Conservation (phyloP, 1,284 basidiomycete species). For the Cryptococcus wingfieldii region DNA sequence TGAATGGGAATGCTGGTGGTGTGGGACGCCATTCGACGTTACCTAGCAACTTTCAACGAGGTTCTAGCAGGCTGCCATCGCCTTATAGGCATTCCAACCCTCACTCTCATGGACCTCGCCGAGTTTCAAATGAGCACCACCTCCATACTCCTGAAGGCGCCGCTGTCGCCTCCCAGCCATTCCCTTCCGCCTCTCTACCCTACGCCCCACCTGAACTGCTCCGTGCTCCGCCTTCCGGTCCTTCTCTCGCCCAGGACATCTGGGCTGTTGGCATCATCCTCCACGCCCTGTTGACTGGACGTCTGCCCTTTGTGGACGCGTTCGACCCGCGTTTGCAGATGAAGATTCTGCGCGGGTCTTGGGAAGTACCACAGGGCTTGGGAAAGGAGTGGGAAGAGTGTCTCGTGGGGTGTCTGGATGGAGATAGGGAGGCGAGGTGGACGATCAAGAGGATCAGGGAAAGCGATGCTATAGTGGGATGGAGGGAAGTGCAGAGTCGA, state of each 20-base stretch:
- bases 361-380: constrained; percentile 53
- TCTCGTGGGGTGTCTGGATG: constrained; percentile 68
- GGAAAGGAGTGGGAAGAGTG: constrained; percentile 68
- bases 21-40: constrained; percentile 11
- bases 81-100: constrained; percentile 5
- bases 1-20: neutral
- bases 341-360: constrained; percentile 79
- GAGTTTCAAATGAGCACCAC: constrained; percentile 5
- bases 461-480: constrained; percentile 73
- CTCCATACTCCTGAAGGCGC: constrained; percentile 1
- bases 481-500: constrained; percentile 53
- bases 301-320: constrained; percentile 75
- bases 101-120: constrained; percentile 6
- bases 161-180: constrained; percentile 30
- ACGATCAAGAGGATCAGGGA: constrained; percentile 68
- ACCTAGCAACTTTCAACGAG: constrained; percentile 12
- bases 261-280: constrained; percentile 90
- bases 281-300: constrained; percentile 72
- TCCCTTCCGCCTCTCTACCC: constrained; percentile 80
- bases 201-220: constrained; percentile 83
- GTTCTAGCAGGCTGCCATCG: constrained; percentile 8
- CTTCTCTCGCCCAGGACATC: constrained; percentile 66
- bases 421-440: constrained; percentile 61
- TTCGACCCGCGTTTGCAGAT: constrained; percentile 85
- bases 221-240: constrained; percentile 48